Percentiles rank a stretch among this genome's conserved stretches.
Evolutionary conservation across 192 early-diverging fungal genomes (phyloP).

Genomic region (Piromyces sp.): DNA sequence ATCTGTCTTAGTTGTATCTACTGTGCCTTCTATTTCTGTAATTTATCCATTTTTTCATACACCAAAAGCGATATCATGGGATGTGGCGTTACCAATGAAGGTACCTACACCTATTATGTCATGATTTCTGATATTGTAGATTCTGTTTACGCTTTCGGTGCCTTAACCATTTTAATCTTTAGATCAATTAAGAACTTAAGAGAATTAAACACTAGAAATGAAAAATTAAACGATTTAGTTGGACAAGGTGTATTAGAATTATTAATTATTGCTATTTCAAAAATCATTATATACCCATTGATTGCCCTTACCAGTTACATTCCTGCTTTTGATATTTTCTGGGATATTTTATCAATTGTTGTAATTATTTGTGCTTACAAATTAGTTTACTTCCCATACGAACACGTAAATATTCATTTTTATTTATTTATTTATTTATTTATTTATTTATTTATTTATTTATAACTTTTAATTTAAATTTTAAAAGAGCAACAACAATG

Average conservation of each 20-base stretch:
- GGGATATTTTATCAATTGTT: not conserved
- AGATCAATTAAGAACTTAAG: not conserved
- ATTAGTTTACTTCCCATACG: too few species aligned
- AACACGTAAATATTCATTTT: too few species aligned
- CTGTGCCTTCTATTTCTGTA: not conserved
- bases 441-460: too few species aligned
- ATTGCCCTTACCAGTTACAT: not conserved
- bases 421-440: too few species aligned
- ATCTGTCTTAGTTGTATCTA: not conserved
- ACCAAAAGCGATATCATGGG: not conserved
- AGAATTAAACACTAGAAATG: not conserved
- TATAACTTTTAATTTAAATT: too few species aligned
- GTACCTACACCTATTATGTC: not conserved
- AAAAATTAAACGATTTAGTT: not conserved
- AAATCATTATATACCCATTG: not conserved
- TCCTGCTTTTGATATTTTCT: not conserved
- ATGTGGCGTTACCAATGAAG: not conserved
- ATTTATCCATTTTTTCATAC: not conserved
- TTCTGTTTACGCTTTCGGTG: not conserved
- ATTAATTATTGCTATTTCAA: not conserved
- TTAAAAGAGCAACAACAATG: too few species aligned
- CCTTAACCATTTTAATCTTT: not conserved
- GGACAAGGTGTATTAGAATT: not conserved
- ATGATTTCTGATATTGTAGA: not conserved
- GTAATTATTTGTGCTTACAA: too few species aligned